These are phyloP conservation scores for Chaetomium tenue DNA, from an alignment of 495 filamentous ascomycete species.

Conservation along the genomic window DNA sequence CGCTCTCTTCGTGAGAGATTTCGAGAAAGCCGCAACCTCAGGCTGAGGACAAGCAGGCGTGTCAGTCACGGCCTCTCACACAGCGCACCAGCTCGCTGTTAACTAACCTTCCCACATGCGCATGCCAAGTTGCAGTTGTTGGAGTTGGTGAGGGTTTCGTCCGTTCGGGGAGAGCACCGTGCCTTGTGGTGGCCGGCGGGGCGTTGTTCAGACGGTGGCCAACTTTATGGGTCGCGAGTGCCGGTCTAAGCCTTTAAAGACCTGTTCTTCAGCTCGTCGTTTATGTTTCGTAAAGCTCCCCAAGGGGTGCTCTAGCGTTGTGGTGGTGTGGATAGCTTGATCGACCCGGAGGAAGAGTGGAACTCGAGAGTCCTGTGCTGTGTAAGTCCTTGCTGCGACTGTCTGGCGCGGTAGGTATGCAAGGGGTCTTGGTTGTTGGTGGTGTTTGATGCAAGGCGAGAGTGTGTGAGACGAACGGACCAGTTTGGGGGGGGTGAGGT, in stretches of 20 bases:
- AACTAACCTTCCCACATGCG: conserved; percentile 23
- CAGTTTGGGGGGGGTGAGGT: conserved; percentile 30
- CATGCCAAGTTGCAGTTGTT: background rate
- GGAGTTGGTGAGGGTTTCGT: background rate
- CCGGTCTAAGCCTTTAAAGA: background rate
- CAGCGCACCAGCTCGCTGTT: conserved; percentile 18
- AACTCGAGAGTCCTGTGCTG: background rate
- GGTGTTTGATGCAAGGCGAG: conserved; percentile 21
- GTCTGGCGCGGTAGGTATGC: background rate
- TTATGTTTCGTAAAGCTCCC: background rate
- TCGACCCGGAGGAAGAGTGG: background rate
- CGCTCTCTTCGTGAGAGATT: conserved; percentile 15
- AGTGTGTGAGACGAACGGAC: conserved; percentile 16
- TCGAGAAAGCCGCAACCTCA: conserved; percentile 25
- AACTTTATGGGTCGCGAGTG: background rate
- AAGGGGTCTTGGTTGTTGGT: conserved; percentile 20
- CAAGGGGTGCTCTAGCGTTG: background rate
- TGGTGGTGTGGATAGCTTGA: background rate
- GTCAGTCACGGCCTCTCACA: conserved; percentile 27
- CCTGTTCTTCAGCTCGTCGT: background rate
- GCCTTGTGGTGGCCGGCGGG: background rate
- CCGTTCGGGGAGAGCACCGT: background rate
- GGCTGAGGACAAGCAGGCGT: conserved; percentile 19
- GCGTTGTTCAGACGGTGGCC: background rate
- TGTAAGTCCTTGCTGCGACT: background rate